These are phyloP conservation scores for Solanum corneliomulleri DNA, from an alignment of 257 asterid species.

Conservation along the genomic window DNA sequence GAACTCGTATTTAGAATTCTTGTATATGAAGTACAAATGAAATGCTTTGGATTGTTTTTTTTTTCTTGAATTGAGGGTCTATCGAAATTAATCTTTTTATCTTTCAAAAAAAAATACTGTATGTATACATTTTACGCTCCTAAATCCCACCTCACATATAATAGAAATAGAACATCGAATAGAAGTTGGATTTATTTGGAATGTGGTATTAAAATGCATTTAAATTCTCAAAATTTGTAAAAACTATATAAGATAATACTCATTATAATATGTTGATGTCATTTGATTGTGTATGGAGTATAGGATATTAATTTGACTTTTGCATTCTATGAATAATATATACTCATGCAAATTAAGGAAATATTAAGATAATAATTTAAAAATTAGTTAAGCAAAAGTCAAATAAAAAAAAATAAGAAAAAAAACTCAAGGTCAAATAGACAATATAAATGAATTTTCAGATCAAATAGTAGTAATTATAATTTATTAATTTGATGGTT, in stretches of 20 bases:
- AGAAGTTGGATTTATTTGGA: background rate
- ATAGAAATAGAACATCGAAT: too few species aligned
- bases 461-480: background rate
- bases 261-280: background rate
- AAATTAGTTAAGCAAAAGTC: background rate
- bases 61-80: background rate
- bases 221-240: background rate
- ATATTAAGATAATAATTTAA: background rate
- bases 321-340: background rate
- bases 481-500: background rate
- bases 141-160: background rate
- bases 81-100: too few species aligned
- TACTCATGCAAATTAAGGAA: background rate
- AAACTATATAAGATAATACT: background rate
- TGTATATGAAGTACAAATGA: background rate
- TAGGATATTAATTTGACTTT: background rate
- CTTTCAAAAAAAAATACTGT: accelerated
- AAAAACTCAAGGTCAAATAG: background rate
- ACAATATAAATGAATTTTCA: background rate
- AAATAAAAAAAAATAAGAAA: background rate
- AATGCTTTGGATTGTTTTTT: too few species aligned
- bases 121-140: background rate
- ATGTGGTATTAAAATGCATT: background rate
- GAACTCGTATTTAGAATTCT: background rate
- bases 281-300: background rate